Evolutionary conservation across 1,139 yeast genomes (phyloP).

Genomic region (Nematodospora anomalae): DNA sequence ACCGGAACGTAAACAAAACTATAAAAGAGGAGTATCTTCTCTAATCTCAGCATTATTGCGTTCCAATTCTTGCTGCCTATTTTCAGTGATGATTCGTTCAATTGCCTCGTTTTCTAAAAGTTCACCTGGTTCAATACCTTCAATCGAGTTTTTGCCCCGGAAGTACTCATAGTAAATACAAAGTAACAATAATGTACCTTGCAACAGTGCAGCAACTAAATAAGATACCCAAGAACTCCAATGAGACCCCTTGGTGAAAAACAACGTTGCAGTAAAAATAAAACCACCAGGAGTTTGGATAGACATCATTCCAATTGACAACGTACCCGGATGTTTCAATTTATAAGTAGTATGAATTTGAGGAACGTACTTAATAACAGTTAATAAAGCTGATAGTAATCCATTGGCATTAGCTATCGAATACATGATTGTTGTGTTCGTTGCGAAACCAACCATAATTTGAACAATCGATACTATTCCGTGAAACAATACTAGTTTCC

Average conservation of each 20-base stretch:
- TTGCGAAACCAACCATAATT: constrained; percentile 29
- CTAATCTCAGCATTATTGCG: constrained; percentile 1
- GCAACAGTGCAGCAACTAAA: constrained; percentile 69
- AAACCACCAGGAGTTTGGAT: constrained; percentile 92
- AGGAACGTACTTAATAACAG: constrained; percentile 76
- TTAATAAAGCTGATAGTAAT: constrained; percentile 57
- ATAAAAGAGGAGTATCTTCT: background rate
- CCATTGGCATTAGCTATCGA: constrained; percentile 64
- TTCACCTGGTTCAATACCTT: constrained; percentile 27
- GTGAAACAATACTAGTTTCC: constrained; percentile 38
- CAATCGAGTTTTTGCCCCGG: constrained; percentile 15
- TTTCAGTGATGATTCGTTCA: constrained; percentile 34
- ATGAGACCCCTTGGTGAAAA: constrained; percentile 69
- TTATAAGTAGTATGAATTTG: constrained; percentile 71
- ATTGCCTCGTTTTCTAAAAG: constrained; percentile 32
- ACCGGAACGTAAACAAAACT: background rate
- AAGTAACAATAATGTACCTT: constrained; percentile 38
- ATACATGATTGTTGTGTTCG: constrained; percentile 21
- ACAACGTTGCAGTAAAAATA: constrained; percentile 70
- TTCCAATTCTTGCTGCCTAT: constrained; percentile 16
- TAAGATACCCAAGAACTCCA: constrained; percentile 91
- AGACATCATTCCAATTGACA: constrained; percentile 79
- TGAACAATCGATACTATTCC: constrained; percentile 36
- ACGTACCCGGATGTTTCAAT: constrained; percentile 76
- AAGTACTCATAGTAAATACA: constrained; percentile 42